Percentiles rank a stretch among this genome's conserved stretches.
These are phyloP conservation scores for Cymbidium sinense DNA, from an alignment of 106 monocot species.

Conservation along the genomic window DNA sequence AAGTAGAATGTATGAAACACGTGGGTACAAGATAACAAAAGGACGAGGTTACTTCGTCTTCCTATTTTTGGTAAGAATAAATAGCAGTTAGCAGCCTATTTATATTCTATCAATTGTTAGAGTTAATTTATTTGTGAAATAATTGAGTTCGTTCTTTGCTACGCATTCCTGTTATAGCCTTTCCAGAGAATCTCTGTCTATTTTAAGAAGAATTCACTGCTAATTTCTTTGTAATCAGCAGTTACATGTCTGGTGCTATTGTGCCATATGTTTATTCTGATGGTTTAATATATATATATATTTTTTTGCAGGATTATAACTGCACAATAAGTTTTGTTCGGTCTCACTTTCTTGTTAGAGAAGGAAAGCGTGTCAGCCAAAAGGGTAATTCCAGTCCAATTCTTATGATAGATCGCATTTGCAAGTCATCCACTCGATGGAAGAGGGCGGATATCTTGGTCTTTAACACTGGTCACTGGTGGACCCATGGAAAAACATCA, in stretches of 20 bases:
- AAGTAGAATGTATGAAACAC: conserved; percentile 81
- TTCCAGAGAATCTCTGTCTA: neutral
- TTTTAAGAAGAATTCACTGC: neutral
- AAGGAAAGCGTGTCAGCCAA: conserved; percentile 53
- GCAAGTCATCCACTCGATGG: conserved; percentile 77
- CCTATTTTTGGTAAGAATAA: conserved; percentile 50
- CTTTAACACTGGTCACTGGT: conserved; percentile 99
- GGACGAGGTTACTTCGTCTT: conserved; percentile 87
- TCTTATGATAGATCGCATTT: conserved; percentile 77
- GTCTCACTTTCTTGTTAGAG: conserved; percentile 87
- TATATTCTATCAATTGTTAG: neutral
- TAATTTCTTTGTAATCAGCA: neutral
- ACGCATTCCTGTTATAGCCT: neutral
- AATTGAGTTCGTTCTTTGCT: neutral
- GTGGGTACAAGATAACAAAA: conserved; percentile 75
- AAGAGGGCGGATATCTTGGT: conserved; percentile 74
- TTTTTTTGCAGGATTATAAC: conserved; percentile 60
- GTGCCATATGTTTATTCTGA: neutral
- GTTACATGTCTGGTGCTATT: neutral
- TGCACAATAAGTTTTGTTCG: conserved; percentile 81
- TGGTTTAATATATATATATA: neutral
- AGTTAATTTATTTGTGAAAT: neutral
- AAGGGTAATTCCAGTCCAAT: conserved; percentile 58
- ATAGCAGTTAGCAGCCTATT: neutral
- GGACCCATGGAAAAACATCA: conserved; percentile 91